These are phyloP conservation scores for Diutina rugosa DNA, from an alignment of 1,139 yeast genomes.

Conservation along the genomic window DNA sequence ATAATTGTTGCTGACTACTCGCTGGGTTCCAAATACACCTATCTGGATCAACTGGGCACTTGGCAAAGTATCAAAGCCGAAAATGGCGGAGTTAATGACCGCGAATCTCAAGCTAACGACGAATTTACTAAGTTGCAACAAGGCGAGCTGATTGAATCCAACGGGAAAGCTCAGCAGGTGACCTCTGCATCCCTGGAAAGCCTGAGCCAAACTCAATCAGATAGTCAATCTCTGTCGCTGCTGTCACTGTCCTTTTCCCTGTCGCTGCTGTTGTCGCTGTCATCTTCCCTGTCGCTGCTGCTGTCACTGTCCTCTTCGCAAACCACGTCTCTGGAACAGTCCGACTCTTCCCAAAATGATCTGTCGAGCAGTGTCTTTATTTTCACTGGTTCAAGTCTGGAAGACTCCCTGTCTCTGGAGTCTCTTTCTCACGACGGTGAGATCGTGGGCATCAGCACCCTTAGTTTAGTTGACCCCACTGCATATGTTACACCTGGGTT, in stretches of 20 bases:
- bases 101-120: constrained; percentile 12
- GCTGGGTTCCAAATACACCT: constrained; percentile 48
- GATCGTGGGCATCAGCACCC: neutral
- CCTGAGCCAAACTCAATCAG: neutral
- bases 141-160: neutral
- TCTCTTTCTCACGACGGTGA: neutral
- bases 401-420: neutral
- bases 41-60: constrained; percentile 32
- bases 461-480: neutral
- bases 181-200: neutral
- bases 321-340: neutral
- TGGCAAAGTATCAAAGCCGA: constrained; percentile 58
- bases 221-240: neutral
- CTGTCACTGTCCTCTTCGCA: neutral
- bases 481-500: neutral
- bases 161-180: neutral
- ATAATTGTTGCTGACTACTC: constrained; percentile 68
- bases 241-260: neutral
- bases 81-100: constrained; percentile 29
- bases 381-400: neutral
- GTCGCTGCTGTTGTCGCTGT: neutral
- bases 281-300: neutral
- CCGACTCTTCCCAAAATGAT: neutral
- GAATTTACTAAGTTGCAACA: constrained; percentile 11
- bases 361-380: neutral